Conservation (phyloP, 371 early-diverging fungal genomes). For the Apophysomyces elegans region DNA sequence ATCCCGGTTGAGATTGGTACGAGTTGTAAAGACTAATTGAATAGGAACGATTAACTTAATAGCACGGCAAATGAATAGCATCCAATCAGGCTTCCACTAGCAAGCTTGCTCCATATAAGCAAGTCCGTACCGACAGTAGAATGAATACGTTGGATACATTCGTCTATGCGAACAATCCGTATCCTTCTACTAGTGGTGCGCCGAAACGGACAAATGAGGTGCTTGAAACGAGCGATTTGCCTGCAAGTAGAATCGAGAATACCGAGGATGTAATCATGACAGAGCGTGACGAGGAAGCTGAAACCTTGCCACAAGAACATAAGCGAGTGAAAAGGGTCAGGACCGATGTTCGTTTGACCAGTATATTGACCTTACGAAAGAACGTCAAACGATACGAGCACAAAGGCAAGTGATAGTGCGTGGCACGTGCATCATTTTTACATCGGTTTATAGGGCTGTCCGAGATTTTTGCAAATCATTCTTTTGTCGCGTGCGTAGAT, state of each 20-base stretch:
- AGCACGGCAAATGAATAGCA: neutral
- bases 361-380: slow-evolving; percentile 77
- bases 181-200: neutral
- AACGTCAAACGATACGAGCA: slow-evolving; percentile 68
- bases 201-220: slow-evolving; percentile 15
- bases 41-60: neutral
- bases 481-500: slow-evolving; percentile 91
- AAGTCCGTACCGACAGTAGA: slow-evolving; percentile 82
- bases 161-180: slow-evolving; percentile 24
- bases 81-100: neutral
- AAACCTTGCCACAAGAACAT: slow-evolving; percentile 13
- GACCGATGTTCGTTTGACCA: slow-evolving; percentile 76
- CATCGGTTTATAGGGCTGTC: slow-evolving; percentile 57
- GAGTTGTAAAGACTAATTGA: neutral
- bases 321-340: slow-evolving; percentile 27
- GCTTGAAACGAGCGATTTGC: slow-evolving; percentile 3
- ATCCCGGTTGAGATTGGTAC: neutral
- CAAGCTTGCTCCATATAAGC: slow-evolving; percentile 58
- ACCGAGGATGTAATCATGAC: slow-evolving; percentile 13
- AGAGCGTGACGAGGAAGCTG: slow-evolving; percentile 15
- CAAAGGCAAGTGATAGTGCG: slow-evolving; percentile 40
- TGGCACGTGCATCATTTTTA: neutral
- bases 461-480: slow-evolving; percentile 74
- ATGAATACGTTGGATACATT: slow-evolving; percentile 70
- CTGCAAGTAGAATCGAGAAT: slow-evolving; percentile 3